Evolutionary conservation across 192 early-diverging fungal genomes (phyloP).

Genomic region (Coemansia sp.): DNA sequence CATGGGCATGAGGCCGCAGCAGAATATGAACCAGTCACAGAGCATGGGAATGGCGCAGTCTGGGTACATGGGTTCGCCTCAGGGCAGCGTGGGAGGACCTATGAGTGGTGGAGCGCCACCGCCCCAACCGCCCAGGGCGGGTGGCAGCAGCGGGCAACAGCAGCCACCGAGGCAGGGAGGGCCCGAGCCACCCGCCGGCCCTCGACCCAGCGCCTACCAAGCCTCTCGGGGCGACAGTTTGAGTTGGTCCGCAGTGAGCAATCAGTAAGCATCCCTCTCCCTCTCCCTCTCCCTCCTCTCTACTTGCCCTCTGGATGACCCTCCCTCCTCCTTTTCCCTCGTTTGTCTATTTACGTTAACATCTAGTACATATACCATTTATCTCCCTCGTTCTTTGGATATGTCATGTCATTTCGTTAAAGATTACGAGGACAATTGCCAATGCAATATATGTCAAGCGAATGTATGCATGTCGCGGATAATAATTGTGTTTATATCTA

Average conservation of each 20-base stretch:
- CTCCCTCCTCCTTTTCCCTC: not conserved
- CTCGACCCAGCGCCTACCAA: constrained; percentile 13
- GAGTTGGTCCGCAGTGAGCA: constrained; percentile 24
- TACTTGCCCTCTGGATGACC: not conserved
- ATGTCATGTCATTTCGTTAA: not conserved
- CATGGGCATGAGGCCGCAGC: not conserved
- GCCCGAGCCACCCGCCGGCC: constrained; percentile 8
- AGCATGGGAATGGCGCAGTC: constrained; percentile 1
- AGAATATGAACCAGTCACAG: not conserved
- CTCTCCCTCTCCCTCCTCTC: not conserved
- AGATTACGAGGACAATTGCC: not conserved
- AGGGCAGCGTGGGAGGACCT: constrained; percentile 3
- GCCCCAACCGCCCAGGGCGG: not conserved
- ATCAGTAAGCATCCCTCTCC: constrained; percentile 36
- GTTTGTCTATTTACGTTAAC: not conserved
- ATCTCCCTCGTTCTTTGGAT: not conserved
- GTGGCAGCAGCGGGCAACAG: constrained; percentile 1
- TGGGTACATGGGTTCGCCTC: not conserved
- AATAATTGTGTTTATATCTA: not conserved
- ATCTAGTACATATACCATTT: not conserved
- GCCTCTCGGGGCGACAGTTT: not conserved
- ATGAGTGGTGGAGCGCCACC: not conserved
- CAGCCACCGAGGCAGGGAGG: constrained; percentile 6
- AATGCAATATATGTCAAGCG: constrained; percentile 2
- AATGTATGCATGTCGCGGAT: not conserved